Conservation (phyloP, 2,329 filamentous ascomycete genomes). For the Raffaelea albimanens region DNA sequence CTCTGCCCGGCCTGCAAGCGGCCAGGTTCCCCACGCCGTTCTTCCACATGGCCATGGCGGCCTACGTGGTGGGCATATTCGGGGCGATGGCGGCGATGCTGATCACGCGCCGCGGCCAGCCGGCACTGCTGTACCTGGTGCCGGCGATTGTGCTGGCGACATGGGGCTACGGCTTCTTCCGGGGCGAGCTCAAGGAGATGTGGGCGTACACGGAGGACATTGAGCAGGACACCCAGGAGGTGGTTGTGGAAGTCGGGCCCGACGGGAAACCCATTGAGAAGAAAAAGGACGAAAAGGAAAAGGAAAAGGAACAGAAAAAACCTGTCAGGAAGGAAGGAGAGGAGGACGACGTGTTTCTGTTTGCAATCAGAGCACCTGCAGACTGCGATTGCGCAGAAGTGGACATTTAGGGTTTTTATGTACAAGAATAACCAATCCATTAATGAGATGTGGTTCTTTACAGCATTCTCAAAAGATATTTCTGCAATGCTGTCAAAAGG, state of each 20-base stretch:
- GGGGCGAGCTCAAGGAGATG: slow-evolving; percentile 63
- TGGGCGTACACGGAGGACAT: slow-evolving; percentile 75
- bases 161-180: slow-evolving; percentile 62
- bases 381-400: no score
- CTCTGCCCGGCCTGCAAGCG: slow-evolving; percentile 27
- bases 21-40: slow-evolving; percentile 70
- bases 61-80: slow-evolving; percentile 72
- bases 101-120: slow-evolving; percentile 72
- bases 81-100: slow-evolving; percentile 69
- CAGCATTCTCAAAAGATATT: no score
- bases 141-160: slow-evolving; percentile 69
- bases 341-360: not conserved
- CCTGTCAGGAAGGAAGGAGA: not conserved
- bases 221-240: slow-evolving; percentile 42
- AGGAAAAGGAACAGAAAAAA: slow-evolving; percentile 14
- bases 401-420: no score
- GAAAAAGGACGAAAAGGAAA: slow-evolving; percentile 19
- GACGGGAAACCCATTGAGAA: slow-evolving; percentile 35
- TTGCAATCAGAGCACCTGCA: not conserved
- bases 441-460: no score
- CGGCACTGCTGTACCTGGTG: slow-evolving; percentile 85
- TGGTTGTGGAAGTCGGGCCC: slow-evolving; percentile 44
- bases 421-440: no score
- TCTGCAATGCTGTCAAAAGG: no score
- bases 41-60: slow-evolving; percentile 66